Percentiles rank a stretch among this genome's conserved stretches.
phyloP scores from a whole-genome alignment of 352 stramenopile genomes.

The Heterotrichella gracilis region DNA sequence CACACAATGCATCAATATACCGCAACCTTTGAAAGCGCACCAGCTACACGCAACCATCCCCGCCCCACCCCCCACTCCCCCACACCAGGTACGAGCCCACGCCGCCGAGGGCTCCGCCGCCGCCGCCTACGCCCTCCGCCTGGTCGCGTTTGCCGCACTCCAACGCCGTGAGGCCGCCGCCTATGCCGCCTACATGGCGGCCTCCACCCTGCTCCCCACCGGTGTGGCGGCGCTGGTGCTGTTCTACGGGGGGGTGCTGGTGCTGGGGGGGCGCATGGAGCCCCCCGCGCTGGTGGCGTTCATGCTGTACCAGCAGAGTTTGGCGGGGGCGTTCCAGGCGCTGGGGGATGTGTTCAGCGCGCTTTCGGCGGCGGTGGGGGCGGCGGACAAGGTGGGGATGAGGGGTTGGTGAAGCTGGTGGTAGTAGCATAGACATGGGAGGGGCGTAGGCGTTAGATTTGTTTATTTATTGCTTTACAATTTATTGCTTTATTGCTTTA shows the following conservation, averaged over 20 bases:
- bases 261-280: constrained; percentile 21
- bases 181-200: constrained; percentile 27
- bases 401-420: not conserved
- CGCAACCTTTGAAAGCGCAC: not conserved
- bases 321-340: constrained; percentile 28
- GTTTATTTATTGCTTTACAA: too few relatives aligned
- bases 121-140: constrained; percentile 25
- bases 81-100: constrained; percentile 18
- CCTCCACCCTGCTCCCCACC: constrained; percentile 27
- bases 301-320: constrained; percentile 30
- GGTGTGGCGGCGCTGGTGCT: constrained; percentile 29
- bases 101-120: constrained; percentile 26
- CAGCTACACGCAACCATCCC: not conserved
- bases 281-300: constrained; percentile 27
- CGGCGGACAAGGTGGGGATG: constrained; percentile 29
- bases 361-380: constrained; percentile 30
- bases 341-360: constrained; percentile 30
- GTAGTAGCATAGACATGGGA: not conserved
- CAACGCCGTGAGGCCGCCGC: constrained; percentile 23
- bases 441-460: too few relatives aligned
- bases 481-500: too few relatives aligned
- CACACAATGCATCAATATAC: too few relatives aligned
- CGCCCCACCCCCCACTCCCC: not conserved
- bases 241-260: constrained; percentile 31
- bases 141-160: constrained; percentile 27